Evolutionary conservation across 306 rosid species (phyloP).

Genomic region (Citrullus amarus): DNA sequence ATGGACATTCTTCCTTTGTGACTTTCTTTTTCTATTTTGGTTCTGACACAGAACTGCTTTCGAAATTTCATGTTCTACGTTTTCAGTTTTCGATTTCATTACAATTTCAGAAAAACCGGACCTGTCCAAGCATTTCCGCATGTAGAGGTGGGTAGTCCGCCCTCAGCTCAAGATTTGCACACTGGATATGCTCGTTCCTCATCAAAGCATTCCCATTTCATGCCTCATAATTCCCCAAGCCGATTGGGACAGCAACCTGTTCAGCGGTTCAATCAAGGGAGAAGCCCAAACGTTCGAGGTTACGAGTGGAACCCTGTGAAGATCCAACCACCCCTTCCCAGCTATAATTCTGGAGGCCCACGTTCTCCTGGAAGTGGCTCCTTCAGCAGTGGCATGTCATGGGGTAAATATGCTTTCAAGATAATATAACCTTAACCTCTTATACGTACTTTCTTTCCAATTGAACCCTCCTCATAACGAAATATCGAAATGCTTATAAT

Average conservation of each 20-base stretch:
- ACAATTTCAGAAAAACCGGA: constrained; percentile 48
- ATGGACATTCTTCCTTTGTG: neutral
- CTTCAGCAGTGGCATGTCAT: constrained; percentile 49
- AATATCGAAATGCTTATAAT: neutral
- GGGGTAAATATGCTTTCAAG: constrained; percentile 48
- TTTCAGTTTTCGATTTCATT: neutral
- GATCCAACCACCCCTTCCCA: constrained; percentile 56
- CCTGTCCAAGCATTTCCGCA: constrained; percentile 53
- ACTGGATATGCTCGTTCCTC: constrained; percentile 37
- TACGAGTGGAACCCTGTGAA: constrained; percentile 72
- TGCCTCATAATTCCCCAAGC: constrained; percentile 78
- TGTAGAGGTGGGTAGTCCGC: constrained; percentile 61
- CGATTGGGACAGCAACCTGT: constrained; percentile 83
- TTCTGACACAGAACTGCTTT: neutral
- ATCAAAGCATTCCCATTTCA: constrained; percentile 60
- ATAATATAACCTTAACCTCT: neutral
- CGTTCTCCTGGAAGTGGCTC: constrained; percentile 73
- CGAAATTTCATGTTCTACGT: neutral
- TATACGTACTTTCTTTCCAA: neutral
- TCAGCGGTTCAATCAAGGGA: constrained; percentile 57
- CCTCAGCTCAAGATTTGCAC: constrained; percentile 45
- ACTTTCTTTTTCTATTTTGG: neutral
- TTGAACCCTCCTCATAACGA: neutral
- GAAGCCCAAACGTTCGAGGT: constrained; percentile 33
- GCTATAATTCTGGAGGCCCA: constrained; percentile 52